Base-by-base conservation (phyloP, 805 yeast species). In the Candida coleopterorum region DNA sequence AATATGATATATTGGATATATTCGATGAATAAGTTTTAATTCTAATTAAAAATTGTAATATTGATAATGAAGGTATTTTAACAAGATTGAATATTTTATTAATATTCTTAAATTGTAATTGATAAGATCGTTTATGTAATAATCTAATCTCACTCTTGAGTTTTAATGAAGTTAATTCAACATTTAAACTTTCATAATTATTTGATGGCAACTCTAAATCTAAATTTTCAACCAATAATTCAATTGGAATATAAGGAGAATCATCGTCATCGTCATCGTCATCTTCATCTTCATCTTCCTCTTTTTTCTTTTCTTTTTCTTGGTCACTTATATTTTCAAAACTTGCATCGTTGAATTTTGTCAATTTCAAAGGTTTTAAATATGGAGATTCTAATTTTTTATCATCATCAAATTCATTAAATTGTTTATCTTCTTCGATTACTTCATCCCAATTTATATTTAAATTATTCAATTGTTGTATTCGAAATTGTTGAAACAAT, bases 11-110 rank as follows among this genome's bases (percentile, higher is more conserved):
- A 3, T 62, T 64, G 5, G 71, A 63, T 9, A 61, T 58, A 14
- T 68, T 55, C 3, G 70, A 51, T 30, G 68, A 60, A 44, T 65
- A 67, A 4, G 65, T 63, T 36, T 58, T 56, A 28, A 67, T 62
- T 22, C 72, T 48, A 17, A 51, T 38, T 23, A 67, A 47, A 44
- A 62, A 67, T 30, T 63, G 55, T 27, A 53, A 60, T 11, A 64
- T 46, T n/a, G 61, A 38, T 20, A 66, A 38, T 8, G 60, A 48
- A 2, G 72, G 72, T 6, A 56, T 47, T 32, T 58, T 55, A 14
- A 61, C 50, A 23, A 67, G 49, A 33, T 60, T 56, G 38, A 67
- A 67, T 2, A 49, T 34, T 40, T 55, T 57, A 37, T 59, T 37
- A 4, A 65, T 50, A 38, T 54, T 62, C 20, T 45, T 43, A 22